Evolutionary conservation across 805 yeast species (phyloP), one percentile per base, ranked within the genome.

Genomic region (Candida tammaniensis): DNA sequence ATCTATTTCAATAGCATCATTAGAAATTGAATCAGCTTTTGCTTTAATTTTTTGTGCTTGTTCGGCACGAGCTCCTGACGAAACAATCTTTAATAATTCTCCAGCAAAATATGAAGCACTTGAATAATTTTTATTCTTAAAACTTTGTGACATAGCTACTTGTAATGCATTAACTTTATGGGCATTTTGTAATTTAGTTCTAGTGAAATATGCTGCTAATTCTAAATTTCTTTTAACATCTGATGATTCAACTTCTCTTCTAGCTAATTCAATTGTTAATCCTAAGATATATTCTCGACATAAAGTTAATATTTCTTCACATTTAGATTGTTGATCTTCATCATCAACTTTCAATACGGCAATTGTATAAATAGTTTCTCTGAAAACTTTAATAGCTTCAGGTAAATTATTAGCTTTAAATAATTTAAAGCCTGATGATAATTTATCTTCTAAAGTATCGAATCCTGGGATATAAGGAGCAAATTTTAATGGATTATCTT

Each of bases 201-300:
- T 80, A 10, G 98, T 87, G 70, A 93, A 94, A 63, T 91, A 91
- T 1, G 98, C 94, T 5, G 98, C 98, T 47, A 93, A 69, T 61
- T 93, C 98, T 54, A 93, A 72, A 59, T 87, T 89, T 44, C 98
- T 83, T 60, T 87, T 83, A 36, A 83, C 69, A 41, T 81, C 80
- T 19, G 74, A 73, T 8, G 80, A 70, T 20, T 83, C 86, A 39
- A 94, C 63, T 8, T 83, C 56, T 63, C 98, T 87, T 63, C 99
- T 89, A 36, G 75, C 76, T 44, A 91, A 72, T 61, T 93, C 99
- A 44, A 93, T 86, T 15, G 95, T 83, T 46, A 91, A 74, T 17
- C 98, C 98, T 33, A 93, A 59, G 50, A 93, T 88, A 61, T 93
- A 93, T 57, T 91, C 96, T 47, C 85, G 82, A 60, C 96, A 84